Conservation (phyloP, 2,329 filamentous ascomycete species). For the Claviceps lovelessii region DNA sequence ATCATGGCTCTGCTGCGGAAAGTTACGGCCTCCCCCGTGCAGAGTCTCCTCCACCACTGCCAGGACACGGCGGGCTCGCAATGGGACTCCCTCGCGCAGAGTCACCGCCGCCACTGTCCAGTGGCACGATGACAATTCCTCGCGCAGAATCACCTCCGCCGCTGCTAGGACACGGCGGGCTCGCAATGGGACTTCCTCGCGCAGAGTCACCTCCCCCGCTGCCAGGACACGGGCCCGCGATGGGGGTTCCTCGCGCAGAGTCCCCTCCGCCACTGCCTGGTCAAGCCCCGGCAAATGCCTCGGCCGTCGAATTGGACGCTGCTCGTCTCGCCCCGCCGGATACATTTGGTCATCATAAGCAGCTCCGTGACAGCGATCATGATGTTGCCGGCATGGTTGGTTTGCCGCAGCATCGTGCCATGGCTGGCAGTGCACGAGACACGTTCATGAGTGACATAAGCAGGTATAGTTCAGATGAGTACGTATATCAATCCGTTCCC, state of each 20-base stretch:
- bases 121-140: conserved; percentile 19
- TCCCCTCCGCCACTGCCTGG: conserved; percentile 48
- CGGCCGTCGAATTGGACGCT: conserved; percentile 70
- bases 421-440: conserved; percentile 24
- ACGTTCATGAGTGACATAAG: conserved; percentile 52
- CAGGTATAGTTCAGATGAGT: conserved; percentile 62
- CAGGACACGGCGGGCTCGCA: conserved; percentile 21
- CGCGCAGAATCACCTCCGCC: too few species aligned
- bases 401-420: conserved; percentile 41
- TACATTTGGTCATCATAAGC: conserved; percentile 31
- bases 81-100: conserved; percentile 39
- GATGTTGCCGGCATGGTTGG: conserved; percentile 63
- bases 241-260: conserved; percentile 37
- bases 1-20: conserved; percentile 18
- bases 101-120: conserved; percentile 47
- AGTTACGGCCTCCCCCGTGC: conserved; percentile 41
- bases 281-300: conserved; percentile 34
- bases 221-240: too few species aligned
- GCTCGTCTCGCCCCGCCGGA: conserved; percentile 30
- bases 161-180: conserved; percentile 19
- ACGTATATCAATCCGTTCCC: conserved; percentile 13
- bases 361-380: conserved; percentile 48
- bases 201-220: too few species aligned
- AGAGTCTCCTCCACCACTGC: conserved; percentile 49
- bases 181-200: conserved; percentile 17